Evolutionary conservation across 108 stramenopile genomes (phyloP).

Genomic region (Phaeodactylum tricornutum): DNA sequence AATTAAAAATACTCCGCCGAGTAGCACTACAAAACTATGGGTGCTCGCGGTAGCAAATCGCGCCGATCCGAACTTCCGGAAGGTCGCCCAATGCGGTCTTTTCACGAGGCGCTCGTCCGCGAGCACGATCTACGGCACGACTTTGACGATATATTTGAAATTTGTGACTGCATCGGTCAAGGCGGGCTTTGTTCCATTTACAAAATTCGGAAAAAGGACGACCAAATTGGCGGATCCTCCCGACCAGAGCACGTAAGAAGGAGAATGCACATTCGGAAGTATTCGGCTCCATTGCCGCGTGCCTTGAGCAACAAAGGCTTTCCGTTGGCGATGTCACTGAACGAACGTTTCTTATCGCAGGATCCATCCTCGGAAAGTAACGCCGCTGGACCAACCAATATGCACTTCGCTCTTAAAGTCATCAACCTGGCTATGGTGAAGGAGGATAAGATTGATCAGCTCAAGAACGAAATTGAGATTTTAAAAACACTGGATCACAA

Average conservation of each 20-base stretch:
- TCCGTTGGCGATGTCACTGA: background rate
- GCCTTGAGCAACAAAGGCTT: background rate
- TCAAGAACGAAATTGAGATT: constrained; percentile 61
- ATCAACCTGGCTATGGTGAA: constrained; percentile 11
- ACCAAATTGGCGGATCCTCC: constrained; percentile 9
- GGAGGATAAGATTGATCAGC: constrained; percentile 15
- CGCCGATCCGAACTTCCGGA: too few relatives aligned
- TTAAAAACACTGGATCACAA: constrained; percentile 72
- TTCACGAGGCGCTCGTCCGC: constrained; percentile 8
- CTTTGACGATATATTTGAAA: constrained; percentile 9
- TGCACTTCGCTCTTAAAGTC: constrained; percentile 23
- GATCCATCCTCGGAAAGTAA: constrained; percentile 9
- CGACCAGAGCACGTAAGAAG: constrained; percentile 1
- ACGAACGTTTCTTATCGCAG: background rate
- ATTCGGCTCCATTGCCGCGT: background rate
- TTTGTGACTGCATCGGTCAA: constrained; percentile 2
- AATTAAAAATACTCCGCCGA: too few relatives aligned
- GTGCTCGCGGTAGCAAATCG: too few relatives aligned
- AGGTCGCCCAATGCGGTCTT: too few relatives aligned
- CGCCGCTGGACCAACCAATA: too few relatives aligned
- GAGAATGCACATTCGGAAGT: background rate
- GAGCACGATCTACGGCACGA: background rate
- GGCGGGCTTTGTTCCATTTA: constrained; percentile 9
- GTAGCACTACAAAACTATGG: too few relatives aligned
- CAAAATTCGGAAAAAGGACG: constrained; percentile 4